phyloP scores from a whole-genome alignment of 2,329 filamentous ascomycete species.

The Colletotrichum abscissum region DNA sequence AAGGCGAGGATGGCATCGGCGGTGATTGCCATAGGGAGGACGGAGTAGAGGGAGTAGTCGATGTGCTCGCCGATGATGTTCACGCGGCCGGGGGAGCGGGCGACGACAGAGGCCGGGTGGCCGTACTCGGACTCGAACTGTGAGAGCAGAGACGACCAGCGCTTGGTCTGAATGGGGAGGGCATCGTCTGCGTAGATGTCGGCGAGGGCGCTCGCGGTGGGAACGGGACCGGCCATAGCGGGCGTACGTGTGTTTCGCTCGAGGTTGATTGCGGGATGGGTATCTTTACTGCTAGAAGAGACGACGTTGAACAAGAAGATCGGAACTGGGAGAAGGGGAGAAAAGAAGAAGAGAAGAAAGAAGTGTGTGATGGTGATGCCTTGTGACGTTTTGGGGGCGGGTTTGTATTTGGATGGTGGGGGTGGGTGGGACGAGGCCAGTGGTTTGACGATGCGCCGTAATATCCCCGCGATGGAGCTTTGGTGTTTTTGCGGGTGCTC shows the following conservation, averaged over 20 bases:
- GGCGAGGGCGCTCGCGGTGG: conserved; percentile 77
- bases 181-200: conserved; percentile 87
- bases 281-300: neutral
- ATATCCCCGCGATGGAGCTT: conserved; percentile 34
- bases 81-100: conserved; percentile 91
- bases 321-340: neutral
- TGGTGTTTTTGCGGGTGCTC: conserved; percentile 31
- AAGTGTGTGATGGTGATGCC: neutral
- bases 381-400: conserved; percentile 29
- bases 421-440: conserved; percentile 10
- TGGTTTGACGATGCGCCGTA: conserved; percentile 16
- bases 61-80: conserved; percentile 99
- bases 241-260: neutral
- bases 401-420: conserved; percentile 11
- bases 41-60: conserved; percentile 96
- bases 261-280: conserved; percentile 29
- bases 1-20: conserved; percentile 92
- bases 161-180: conserved; percentile 71
- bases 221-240: conserved; percentile 71
- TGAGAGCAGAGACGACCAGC: conserved; percentile 81
- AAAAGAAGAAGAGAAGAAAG: neutral
- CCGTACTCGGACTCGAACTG: conserved; percentile 79
- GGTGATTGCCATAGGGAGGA: conserved; percentile 94
- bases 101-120: conserved; percentile 80
- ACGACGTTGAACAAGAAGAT: neutral